Conservation (phyloP, 2,329 filamentous ascomycete species). For the Bipolaris oryzae region DNA sequence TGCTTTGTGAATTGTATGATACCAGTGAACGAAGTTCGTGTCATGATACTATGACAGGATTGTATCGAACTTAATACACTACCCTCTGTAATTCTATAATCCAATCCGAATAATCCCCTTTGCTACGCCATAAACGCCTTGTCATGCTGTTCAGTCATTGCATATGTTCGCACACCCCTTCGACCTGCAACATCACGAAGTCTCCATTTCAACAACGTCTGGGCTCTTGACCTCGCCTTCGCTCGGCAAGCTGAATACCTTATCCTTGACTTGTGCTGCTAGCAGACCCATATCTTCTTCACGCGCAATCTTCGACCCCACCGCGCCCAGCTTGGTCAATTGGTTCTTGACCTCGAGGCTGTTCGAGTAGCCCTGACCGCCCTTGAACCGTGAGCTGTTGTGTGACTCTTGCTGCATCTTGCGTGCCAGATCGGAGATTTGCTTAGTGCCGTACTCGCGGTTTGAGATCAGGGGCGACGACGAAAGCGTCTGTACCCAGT, state of each 20-base stretch:
- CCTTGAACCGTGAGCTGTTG: constrained; percentile 45
- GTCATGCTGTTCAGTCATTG: constrained; percentile 7
- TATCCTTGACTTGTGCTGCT: constrained; percentile 67
- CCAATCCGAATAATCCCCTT: neutral
- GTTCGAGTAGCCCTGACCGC: constrained; percentile 12
- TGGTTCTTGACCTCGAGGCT: constrained; percentile 40
- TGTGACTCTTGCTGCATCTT: constrained; percentile 74
- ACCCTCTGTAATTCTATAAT: constrained; percentile 2
- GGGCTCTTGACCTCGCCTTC: constrained; percentile 16
- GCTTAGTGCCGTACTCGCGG: constrained; percentile 89
- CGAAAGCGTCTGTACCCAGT: constrained; percentile 95
- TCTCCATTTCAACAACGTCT: constrained; percentile 44
- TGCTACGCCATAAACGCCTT: constrained; percentile 14
- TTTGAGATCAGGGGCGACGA: constrained; percentile 90
- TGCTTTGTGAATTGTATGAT: neutral
- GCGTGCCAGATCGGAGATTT: constrained; percentile 84
- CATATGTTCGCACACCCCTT: neutral
- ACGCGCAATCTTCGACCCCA: constrained; percentile 65
- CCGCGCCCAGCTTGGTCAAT: constrained; percentile 65
- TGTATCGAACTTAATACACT: neutral
- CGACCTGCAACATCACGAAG: neutral
- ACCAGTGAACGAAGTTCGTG: neutral
- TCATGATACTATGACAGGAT: neutral
- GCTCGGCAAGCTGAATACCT: constrained; percentile 57
- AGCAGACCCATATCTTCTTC: constrained; percentile 69